phyloP scores from a whole-genome alignment of 1,139 yeast species.

The Nakaseomyces kungkrabaensis region DNA sequence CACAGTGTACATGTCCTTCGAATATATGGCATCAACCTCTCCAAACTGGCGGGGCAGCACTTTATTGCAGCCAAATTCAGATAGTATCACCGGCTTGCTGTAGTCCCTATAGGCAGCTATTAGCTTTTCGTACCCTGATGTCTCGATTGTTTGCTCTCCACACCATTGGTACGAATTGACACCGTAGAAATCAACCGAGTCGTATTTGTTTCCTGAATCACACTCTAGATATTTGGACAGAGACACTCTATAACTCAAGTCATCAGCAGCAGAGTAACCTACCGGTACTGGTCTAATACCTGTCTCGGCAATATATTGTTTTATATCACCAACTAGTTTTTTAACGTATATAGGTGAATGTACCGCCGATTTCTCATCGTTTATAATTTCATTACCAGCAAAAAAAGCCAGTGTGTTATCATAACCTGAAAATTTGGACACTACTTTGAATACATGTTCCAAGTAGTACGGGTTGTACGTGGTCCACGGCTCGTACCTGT shows the following conservation, averaged over 20 bases:
- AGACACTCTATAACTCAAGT: slow-evolving; percentile 60
- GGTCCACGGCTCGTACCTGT: slow-evolving; percentile 84
- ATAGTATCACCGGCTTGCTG: slow-evolving; percentile 71
- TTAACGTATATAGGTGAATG: slow-evolving; percentile 63
- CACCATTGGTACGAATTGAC: slow-evolving; percentile 97
- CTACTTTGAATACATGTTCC: slow-evolving; percentile 65
- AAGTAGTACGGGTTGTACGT: slow-evolving; percentile 62
- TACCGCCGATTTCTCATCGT: slow-evolving; percentile 67
- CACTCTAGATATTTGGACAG: slow-evolving; percentile 79
- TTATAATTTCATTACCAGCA: slow-evolving; percentile 89
- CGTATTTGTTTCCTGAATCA: slow-evolving; percentile 37
- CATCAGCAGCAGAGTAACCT: slow-evolving; percentile 96
- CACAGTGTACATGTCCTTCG: slow-evolving; percentile 63
- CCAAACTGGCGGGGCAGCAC: slow-evolving; percentile 72
- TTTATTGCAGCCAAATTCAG: slow-evolving; percentile 91
- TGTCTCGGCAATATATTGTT: slow-evolving; percentile 51
- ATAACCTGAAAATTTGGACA: slow-evolving; percentile 74
- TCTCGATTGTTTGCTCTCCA: slow-evolving; percentile 71
- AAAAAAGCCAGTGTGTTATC: slow-evolving; percentile 87
- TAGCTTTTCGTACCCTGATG: slow-evolving; percentile 72
- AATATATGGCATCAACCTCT: slow-evolving; percentile 65
- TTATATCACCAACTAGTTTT: slow-evolving; percentile 72
- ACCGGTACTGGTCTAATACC: slow-evolving; percentile 68
- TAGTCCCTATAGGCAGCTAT: slow-evolving; percentile 61
- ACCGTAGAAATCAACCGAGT: slow-evolving; percentile 84